Conservation (phyloP, 1,139 yeast species). For the Diutina rugosa region DNA sequence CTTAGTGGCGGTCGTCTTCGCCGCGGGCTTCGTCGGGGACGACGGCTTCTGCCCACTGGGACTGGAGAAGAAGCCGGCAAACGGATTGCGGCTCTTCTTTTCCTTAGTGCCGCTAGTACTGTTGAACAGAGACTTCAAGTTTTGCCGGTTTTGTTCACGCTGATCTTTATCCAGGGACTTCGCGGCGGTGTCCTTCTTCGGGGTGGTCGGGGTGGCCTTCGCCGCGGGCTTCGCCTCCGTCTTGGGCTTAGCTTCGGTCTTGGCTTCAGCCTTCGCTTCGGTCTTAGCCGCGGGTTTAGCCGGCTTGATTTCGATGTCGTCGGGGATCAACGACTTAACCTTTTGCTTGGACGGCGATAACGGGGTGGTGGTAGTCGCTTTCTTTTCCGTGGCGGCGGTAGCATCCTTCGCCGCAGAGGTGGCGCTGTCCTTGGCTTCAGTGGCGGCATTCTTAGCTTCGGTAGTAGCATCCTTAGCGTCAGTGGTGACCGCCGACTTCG, state of each 20-base stretch:
- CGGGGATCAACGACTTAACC: constrained; percentile 3
- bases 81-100: neutral
- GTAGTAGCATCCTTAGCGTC: constrained; percentile 52
- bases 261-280: constrained; percentile 5
- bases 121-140: constrained; percentile 8
- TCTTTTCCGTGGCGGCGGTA: constrained; percentile 11
- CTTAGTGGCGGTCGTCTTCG: constrained; percentile 2
- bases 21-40: constrained; percentile 6
- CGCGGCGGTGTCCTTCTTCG: constrained; percentile 3
- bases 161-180: constrained; percentile 7
- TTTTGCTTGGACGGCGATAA: neutral
- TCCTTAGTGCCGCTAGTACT: neutral
- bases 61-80: neutral
- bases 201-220: constrained; percentile 4
- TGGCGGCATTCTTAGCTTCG: constrained; percentile 27
- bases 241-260: constrained; percentile 3
- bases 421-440: constrained; percentile 10
- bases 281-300: neutral
- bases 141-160: constrained; percentile 9
- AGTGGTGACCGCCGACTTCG: constrained; percentile 7
- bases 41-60: neutral
- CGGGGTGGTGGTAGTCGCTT: constrained; percentile 5
- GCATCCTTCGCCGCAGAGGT: constrained; percentile 8
- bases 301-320: constrained; percentile 3
- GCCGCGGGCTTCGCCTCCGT: constrained; percentile 2